Evolutionary conservation across 768 basidiomycete genomes (phyloP).

Genomic region (Pleurotus platypus): DNA sequence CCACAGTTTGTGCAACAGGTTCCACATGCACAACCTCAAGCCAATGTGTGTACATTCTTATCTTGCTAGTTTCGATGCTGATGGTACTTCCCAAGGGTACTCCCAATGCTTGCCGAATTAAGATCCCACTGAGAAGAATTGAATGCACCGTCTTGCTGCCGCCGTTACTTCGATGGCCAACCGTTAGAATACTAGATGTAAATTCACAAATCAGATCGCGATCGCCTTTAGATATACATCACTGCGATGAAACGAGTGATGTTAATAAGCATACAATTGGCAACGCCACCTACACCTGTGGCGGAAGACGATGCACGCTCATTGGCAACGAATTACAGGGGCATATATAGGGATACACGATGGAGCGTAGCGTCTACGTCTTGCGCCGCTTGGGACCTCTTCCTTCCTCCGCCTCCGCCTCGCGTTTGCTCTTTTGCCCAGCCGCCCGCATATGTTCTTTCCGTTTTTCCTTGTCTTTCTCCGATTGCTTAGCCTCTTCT

Average conservation of each 20-base stretch:
- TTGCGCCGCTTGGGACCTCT: slow-evolving; percentile 51
- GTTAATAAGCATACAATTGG: neutral
- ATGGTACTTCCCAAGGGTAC: neutral
- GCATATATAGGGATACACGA: too few relatives aligned
- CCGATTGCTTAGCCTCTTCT: slow-evolving; percentile 54
- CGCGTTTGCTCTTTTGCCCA: slow-evolving; percentile 71
- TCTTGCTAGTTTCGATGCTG: neutral
- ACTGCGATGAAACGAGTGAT: neutral
- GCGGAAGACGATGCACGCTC: too few relatives aligned
- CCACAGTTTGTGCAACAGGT: slow-evolving; percentile 34
- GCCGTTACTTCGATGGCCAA: too few relatives aligned
- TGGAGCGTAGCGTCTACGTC: slow-evolving; percentile 17
- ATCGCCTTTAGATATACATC: too few relatives aligned
- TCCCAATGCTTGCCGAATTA: neutral
- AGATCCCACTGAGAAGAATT: too few relatives aligned
- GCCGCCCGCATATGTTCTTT: slow-evolving; percentile 72
- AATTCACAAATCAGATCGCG: too few relatives aligned
- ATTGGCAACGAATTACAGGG: too few relatives aligned
- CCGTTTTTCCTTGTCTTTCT: slow-evolving; percentile 74
- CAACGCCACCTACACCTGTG: too few relatives aligned
- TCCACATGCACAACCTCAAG: slow-evolving; percentile 33
- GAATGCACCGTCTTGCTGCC: too few relatives aligned
- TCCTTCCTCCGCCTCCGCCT: slow-evolving; percentile 58
- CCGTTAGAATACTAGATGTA: too few relatives aligned
- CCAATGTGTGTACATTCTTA: slow-evolving; percentile 28